Evolutionary conservation across 306 rosid species (phyloP).

Genomic region (Styphnolobium japonicum): DNA sequence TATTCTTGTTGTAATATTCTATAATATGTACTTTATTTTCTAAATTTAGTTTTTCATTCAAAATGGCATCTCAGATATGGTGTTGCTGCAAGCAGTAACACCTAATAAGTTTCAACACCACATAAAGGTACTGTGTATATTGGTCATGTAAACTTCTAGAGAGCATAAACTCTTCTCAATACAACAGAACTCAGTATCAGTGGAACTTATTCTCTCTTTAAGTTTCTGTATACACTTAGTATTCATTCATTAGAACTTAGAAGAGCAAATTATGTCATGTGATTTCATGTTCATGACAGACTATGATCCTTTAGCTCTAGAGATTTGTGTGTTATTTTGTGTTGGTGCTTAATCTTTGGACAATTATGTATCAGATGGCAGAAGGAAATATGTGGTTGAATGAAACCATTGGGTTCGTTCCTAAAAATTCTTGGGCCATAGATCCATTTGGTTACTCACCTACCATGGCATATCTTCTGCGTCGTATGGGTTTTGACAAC

Average conservation of each 20-base stretch:
- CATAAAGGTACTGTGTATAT: neutral
- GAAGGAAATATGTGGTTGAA: conserved; percentile 98
- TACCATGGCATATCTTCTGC: conserved; percentile 97
- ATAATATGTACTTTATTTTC: neutral
- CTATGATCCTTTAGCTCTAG: neutral
- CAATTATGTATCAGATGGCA: conserved; percentile 61
- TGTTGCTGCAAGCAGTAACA: neutral
- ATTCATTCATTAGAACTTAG: neutral
- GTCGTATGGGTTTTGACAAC: conserved; percentile 99
- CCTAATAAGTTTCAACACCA: neutral
- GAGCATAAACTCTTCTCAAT: neutral
- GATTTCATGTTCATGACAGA: conserved; percentile 8
- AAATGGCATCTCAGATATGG: neutral
- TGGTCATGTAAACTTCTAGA: neutral
- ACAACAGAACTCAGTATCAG: neutral
- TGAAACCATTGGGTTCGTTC: conserved; percentile 84
- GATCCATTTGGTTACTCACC: conserved; percentile 99
- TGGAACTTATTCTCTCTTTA: neutral
- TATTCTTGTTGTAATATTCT: neutral
- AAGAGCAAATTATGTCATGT: conserved; percentile 1
- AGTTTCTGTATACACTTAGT: neutral
- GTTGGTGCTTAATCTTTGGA: conserved; percentile 21
- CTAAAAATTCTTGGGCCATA: conserved; percentile 97
- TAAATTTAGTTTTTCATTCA: neutral
- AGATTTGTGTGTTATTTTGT: conserved; percentile 18